Evolutionary conservation across 441 rosid genomes (phyloP).

Genomic region (Eruca vesicaria): DNA sequence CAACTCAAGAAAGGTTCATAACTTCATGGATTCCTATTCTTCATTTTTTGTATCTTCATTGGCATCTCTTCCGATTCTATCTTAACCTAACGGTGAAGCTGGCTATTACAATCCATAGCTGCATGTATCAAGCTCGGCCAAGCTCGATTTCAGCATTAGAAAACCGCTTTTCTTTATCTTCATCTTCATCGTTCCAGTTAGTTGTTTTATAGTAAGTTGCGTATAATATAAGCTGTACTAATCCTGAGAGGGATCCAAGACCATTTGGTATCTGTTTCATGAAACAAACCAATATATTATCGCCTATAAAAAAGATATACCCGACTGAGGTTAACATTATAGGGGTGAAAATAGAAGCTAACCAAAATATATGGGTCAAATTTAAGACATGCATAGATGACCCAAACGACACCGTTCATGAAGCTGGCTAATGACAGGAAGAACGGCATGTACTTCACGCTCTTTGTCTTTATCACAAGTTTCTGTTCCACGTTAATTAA

Average conservation of each 20-base stretch:
- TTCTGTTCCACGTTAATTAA: conserved; percentile 48
- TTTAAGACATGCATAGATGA: conserved; percentile 65
- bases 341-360: conserved; percentile 13
- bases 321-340: background rate
- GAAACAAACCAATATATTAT: background rate
- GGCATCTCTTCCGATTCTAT: background rate
- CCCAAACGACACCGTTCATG: conserved; percentile 72
- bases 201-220: conserved; percentile 50
- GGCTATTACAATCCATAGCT: background rate
- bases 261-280: conserved; percentile 4
- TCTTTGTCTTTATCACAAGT: conserved; percentile 71
- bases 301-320: background rate
- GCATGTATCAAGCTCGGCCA: conserved; percentile 15
- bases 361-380: conserved; percentile 77
- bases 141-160: conserved; percentile 21
- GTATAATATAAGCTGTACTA: conserved; percentile 51
- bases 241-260: conserved; percentile 57
- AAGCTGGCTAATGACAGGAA: conserved; percentile 63
- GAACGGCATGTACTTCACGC: conserved; percentile 94
- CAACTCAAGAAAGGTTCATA: background rate
- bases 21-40: background rate
- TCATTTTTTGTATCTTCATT: background rate
- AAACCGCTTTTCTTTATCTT: conserved; percentile 34
- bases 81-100: background rate
- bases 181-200: conserved; percentile 41